These are phyloP conservation scores for Diplodia corticola DNA, from an alignment of 2,329 filamentous ascomycete species.

Conservation along the genomic window DNA sequence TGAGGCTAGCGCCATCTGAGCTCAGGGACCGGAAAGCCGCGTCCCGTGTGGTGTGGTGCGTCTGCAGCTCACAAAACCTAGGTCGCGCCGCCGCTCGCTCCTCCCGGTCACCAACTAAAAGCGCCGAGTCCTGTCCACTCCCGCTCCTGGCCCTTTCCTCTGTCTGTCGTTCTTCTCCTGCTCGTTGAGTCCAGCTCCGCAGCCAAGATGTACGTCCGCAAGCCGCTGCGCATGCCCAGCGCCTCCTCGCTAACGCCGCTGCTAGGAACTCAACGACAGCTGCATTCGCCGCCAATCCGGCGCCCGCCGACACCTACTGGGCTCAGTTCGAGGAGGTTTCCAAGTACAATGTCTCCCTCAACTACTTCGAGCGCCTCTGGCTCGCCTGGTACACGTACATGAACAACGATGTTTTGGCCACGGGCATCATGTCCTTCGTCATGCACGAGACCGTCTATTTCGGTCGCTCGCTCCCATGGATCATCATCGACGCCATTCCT, in stretches of 20 bases:
- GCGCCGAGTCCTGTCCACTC: slow-evolving; percentile 1
- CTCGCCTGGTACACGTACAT: slow-evolving; percentile 96
- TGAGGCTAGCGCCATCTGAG: slow-evolving; percentile 1
- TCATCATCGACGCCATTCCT: slow-evolving; percentile 85
- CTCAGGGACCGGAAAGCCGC: slow-evolving; percentile 9
- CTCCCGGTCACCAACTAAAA: slow-evolving; percentile 5
- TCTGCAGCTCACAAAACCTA: slow-evolving; percentile 7
- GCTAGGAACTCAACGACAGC: slow-evolving; percentile 40
- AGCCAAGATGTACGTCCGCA: slow-evolving; percentile 3
- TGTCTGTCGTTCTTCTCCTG: not conserved
- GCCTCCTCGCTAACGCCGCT: not conserved
- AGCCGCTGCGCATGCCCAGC: not conserved
- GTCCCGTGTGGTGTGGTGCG: slow-evolving; percentile 10
- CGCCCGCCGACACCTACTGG: slow-evolving; percentile 61
- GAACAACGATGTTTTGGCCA: slow-evolving; percentile 95
- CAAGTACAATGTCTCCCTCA: slow-evolving; percentile 80
- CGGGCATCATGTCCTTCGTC: slow-evolving; percentile 93
- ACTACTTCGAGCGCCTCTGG: slow-evolving; percentile 85
- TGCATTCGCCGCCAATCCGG: slow-evolving; percentile 33
- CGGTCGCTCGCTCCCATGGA: slow-evolving; percentile 84
- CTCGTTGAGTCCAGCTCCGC: not conserved
- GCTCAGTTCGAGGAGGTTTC: slow-evolving; percentile 65
- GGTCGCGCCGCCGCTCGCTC: not conserved
- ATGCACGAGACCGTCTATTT: slow-evolving; percentile 97
- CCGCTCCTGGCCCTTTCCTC: slow-evolving; percentile 4